Conservation (phyloP, 2,329 filamentous ascomycete genomes). For the Botrytis hyacinthi region DNA sequence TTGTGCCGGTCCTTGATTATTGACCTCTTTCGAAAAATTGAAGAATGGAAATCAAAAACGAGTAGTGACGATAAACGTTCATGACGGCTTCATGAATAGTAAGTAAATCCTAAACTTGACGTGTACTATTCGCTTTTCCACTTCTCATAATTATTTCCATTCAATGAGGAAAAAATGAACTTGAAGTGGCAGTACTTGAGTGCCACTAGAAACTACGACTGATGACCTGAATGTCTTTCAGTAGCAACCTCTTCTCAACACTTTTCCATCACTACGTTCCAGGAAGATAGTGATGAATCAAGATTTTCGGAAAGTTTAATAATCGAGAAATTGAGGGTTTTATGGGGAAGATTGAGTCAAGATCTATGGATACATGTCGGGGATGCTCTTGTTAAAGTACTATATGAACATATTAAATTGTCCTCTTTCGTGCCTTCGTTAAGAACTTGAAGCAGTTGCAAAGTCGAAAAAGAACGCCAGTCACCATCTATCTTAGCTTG, state of each 20-base stretch:
- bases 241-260: neutral
- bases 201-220: neutral
- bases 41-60: neutral
- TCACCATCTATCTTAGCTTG: too few relatives aligned
- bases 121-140: neutral
- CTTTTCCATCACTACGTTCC: accelerated
- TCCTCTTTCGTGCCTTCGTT: neutral
- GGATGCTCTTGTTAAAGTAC: neutral
- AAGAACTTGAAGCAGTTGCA: too few relatives aligned
- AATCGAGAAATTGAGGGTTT: too few relatives aligned
- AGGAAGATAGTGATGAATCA: neutral
- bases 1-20: neutral
- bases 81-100: neutral
- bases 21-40: accelerated
- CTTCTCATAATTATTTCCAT: neutral
- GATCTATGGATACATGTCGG: accelerated
- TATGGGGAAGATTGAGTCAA: neutral
- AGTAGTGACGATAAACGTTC: neutral
- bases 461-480: too few relatives aligned
- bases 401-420: neutral
- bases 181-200: neutral
- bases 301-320: accelerated
- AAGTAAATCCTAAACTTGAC: accelerated
- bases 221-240: neutral
- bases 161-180: neutral